Evolutionary conservation across 2,329 filamentous ascomycete genomes (phyloP), one percentile per base, ranked within the genome.

Genomic region (Clarireedia sp.): DNA sequence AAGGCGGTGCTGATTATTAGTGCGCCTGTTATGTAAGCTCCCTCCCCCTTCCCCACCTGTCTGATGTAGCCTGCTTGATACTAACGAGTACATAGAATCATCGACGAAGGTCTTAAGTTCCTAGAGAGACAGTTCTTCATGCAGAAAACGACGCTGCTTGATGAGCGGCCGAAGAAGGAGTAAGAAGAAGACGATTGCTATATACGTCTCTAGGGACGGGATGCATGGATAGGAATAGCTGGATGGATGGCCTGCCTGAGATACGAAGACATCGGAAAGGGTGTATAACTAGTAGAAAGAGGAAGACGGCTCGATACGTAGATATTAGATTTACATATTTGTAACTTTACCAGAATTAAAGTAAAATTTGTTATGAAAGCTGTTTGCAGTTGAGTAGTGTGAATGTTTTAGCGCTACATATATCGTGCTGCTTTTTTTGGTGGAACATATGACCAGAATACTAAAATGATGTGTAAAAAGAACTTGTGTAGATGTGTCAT

Each of bases 1-100:
- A 84, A 90, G 74, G 91, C 95, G 17, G 94, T 99, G 47, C 68
- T 96, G 60, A 72, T 78, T 33, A 94, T 97, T 69, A 96, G 91
- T 72, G 85, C 85, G 17, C 94, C 94, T 44, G 95, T 99, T 61
- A 87, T 99, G 85, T 90, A 79, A 87, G 89, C 81, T 60, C 10
- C 4, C 12, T 23, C 26, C 36, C 44, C 23, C 7, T 41, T 29
- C 37, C 3, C 29, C 29, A 33, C 12, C 5, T 12, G 29, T 12
- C 12, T 29, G 26, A 29, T 10, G 26, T 2, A 29, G 26, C 6
- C 9, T 9, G 26, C 3, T 2, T 3, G 23, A 16, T 49, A 23
- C 52, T 54, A 43, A 54, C 45, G 9, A 17, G 23, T 7, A 14
- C n/a, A 45, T 58, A 83, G 80, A 62, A 59, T 83, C 53, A 85